phyloP scores from a whole-genome alignment of 805 yeast genomes.

The Lipomyces spencermartinsiae region DNA sequence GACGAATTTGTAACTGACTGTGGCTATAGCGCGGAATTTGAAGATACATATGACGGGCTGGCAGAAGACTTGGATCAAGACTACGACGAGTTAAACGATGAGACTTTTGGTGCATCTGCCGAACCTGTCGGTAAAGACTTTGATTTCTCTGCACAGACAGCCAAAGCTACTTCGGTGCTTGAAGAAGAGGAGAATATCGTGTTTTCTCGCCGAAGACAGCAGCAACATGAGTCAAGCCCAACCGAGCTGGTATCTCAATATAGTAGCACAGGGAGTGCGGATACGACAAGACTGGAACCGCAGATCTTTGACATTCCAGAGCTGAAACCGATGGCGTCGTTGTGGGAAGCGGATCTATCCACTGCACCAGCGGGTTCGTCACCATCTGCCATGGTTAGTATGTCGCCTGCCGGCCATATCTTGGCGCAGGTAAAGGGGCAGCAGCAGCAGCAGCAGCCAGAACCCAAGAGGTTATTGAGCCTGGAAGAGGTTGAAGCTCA shows the following conservation, averaged over 20 bases:
- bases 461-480: conserved; percentile 61
- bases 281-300: not conserved
- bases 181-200: conserved; percentile 39
- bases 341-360: conserved; percentile 58
- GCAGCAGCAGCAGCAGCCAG: conserved; percentile 34
- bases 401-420: not conserved
- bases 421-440: not conserved
- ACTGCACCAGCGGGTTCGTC: not conserved
- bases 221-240: conserved; percentile 47
- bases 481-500: conserved; percentile 87
- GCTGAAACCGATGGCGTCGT: conserved; percentile 72
- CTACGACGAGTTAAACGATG: conserved; percentile 81
- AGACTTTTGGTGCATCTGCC: conserved; percentile 68
- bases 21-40: conserved; percentile 51
- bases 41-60: conserved; percentile 80
- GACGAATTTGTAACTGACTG: conserved; percentile 2
- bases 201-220: conserved; percentile 18
- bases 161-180: conserved; percentile 42
- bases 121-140: conserved; percentile 65
- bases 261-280: conserved; percentile 48
- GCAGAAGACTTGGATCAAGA: conserved; percentile 68
- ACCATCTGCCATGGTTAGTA: conserved; percentile 14
- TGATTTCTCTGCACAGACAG: conserved; percentile 59
- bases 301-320: conserved; percentile 39
- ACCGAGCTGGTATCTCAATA: conserved; percentile 4